Percentiles rank a stretch among this genome's conserved stretches.
Conservation (phyloP, 1,284 basidiomycete genomes). For the Coniferiporia sulphurascens region DNA sequence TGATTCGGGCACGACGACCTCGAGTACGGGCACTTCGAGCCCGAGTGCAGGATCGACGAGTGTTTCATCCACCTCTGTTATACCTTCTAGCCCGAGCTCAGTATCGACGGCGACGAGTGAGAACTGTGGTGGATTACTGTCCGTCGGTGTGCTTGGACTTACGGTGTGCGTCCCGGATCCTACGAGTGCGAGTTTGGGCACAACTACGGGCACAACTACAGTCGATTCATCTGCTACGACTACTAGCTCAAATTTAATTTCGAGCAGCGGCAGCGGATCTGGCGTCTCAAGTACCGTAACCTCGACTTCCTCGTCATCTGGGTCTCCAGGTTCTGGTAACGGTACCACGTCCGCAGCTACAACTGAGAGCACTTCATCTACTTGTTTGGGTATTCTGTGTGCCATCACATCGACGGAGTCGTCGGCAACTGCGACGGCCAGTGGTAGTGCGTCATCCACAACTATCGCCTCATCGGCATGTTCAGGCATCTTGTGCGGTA, state of each 20-base stretch:
- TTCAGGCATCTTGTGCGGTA: not conserved
- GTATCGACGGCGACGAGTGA: not conserved
- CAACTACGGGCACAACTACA: not conserved
- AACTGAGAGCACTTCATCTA: not conserved
- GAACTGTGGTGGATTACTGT: constrained; percentile 1
- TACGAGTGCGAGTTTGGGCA: not conserved
- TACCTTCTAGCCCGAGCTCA: not conserved
- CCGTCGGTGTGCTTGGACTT: constrained; percentile 8
- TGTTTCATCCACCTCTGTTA: not conserved
- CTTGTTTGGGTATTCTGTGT: not conserved
- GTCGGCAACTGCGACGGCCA: not conserved
- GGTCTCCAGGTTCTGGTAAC: not conserved
- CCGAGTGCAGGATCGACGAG: not conserved
- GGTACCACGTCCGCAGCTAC: not conserved
- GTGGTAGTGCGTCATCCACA: not conserved
- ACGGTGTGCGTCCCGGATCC: constrained; percentile 1
- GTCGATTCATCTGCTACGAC: constrained; percentile 32
- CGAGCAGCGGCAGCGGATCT: not conserved
- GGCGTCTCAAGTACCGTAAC: not conserved
- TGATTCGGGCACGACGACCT: too few relatives aligned
- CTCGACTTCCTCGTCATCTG: not conserved
- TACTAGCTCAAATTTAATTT: constrained; percentile 5
- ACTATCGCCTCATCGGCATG: not conserved
- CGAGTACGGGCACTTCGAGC: not conserved
- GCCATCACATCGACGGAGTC: not conserved